Conservation (phyloP, 345 rosid genomes). For the Brassica nigra region DNA sequence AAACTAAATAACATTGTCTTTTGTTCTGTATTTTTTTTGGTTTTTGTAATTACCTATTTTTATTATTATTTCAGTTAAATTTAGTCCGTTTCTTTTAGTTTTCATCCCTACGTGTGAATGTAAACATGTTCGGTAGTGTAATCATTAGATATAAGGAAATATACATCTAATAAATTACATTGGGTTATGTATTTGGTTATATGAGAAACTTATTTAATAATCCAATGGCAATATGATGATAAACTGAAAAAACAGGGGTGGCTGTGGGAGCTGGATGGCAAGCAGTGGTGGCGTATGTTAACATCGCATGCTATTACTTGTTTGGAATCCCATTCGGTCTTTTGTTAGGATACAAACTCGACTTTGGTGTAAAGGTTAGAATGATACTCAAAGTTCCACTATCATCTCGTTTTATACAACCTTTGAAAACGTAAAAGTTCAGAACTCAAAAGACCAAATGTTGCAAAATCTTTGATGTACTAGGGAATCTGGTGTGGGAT, state of each 20-base stretch:
- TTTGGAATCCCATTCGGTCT: constrained; percentile 79
- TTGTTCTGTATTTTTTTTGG: too few species aligned
- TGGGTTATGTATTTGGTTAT: background rate
- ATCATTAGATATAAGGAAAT: background rate
- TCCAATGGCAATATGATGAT: background rate
- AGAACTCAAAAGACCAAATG: background rate
- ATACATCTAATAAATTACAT: background rate
- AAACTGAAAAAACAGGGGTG: constrained; percentile 45
- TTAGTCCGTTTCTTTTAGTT: background rate
- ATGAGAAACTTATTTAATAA: background rate
- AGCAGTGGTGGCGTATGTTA: constrained; percentile 65
- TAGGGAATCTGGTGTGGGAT: constrained; percentile 87
- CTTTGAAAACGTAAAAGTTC: background rate
- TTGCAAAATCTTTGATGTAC: background rate
- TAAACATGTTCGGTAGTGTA: background rate
- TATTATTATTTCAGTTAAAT: background rate
- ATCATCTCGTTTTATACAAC: background rate
- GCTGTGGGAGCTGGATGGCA: constrained; percentile 90
- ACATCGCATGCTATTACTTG: constrained; percentile 71
- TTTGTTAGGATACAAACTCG: constrained; percentile 57
- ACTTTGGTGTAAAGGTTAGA: constrained; percentile 42
- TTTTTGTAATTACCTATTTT: too few species aligned
- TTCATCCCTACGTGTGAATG: background rate
- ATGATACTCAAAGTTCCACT: background rate
- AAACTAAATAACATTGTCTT: too few species aligned